phyloP scores from a whole-genome alignment of 2,329 filamentous ascomycete genomes.

The Ilyonectria robusta region DNA sequence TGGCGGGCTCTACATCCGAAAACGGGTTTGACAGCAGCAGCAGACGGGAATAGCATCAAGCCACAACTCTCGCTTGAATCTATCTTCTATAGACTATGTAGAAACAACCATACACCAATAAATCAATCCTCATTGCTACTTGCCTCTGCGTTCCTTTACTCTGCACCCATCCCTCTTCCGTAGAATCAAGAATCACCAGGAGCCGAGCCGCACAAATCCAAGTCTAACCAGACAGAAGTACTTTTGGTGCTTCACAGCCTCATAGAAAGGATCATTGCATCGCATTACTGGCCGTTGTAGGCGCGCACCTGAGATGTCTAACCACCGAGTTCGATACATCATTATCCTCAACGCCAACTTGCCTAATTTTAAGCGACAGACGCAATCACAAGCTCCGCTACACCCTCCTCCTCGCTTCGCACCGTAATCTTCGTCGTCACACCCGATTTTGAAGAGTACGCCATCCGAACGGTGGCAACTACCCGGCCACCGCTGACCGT shows the following conservation, averaged over 20 bases:
- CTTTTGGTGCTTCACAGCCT: constrained; percentile 7
- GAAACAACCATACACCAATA: constrained; percentile 1
- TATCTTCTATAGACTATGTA: too few relatives aligned
- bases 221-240: not conserved
- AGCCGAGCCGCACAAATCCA: constrained; percentile 1
- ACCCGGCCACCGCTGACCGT: constrained; percentile 92
- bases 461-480: constrained; percentile 91
- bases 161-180: not conserved
- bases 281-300: constrained; percentile 32
- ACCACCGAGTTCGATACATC: constrained; percentile 51
- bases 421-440: constrained; percentile 97
- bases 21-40: too few relatives aligned
- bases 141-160: not conserved
- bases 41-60: too few relatives aligned
- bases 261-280: constrained; percentile 26
- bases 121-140: constrained; percentile 24
- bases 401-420: constrained; percentile 91
- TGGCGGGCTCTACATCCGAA: too few relatives aligned
- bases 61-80: too few relatives aligned
- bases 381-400: constrained; percentile 86
- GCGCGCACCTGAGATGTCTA: constrained; percentile 43
- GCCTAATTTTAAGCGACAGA: constrained; percentile 78
- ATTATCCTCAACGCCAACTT: constrained; percentile 56
- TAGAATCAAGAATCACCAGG: constrained; percentile 9
- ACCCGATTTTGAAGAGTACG: constrained; percentile 90